phyloP scores from a whole-genome alignment of 2,329 filamentous ascomycete genomes.

The Pseudocercospora fuligena region DNA sequence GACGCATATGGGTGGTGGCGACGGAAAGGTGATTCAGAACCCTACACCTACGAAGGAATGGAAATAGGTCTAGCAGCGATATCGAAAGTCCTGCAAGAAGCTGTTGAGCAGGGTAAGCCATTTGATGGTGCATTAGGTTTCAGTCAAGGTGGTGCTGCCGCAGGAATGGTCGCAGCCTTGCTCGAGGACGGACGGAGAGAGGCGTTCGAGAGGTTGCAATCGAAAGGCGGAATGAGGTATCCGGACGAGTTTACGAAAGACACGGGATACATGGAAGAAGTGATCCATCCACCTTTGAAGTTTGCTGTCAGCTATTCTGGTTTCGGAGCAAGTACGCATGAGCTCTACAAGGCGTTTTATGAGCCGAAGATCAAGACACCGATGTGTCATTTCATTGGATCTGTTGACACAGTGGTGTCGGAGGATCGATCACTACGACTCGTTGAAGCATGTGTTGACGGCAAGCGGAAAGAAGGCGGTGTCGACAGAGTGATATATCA shows the following conservation, averaged over 20 bases:
- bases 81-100: conserved; percentile 60
- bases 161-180: conserved; percentile 73
- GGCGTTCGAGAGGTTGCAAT: conserved; percentile 52
- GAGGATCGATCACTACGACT: conserved; percentile 72
- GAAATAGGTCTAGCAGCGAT: conserved; percentile 69
- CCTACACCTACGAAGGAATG: conserved; percentile 67
- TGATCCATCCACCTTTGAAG: conserved; percentile 61
- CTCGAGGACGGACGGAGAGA: conserved; percentile 63
- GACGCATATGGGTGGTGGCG: conserved; percentile 83
- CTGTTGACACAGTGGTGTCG: conserved; percentile 85
- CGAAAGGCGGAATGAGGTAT: conserved; percentile 55
- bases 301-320: conserved; percentile 81
- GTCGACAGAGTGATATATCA: conserved; percentile 65
- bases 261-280: conserved; percentile 39
- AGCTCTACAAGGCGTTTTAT: conserved; percentile 70
- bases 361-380: conserved; percentile 77
- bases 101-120: conserved; percentile 59
- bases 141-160: conserved; percentile 75
- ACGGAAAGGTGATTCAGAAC: conserved; percentile 64
- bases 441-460: conserved; percentile 64
- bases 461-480: conserved; percentile 48
- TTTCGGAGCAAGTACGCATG: conserved; percentile 67
- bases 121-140: conserved; percentile 83
- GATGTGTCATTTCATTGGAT: conserved; percentile 80
- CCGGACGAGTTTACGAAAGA: conserved; percentile 55